Evolutionary conservation across 352 stramenopile genomes (phyloP).

Genomic region (Globisporangium radiosum): DNA sequence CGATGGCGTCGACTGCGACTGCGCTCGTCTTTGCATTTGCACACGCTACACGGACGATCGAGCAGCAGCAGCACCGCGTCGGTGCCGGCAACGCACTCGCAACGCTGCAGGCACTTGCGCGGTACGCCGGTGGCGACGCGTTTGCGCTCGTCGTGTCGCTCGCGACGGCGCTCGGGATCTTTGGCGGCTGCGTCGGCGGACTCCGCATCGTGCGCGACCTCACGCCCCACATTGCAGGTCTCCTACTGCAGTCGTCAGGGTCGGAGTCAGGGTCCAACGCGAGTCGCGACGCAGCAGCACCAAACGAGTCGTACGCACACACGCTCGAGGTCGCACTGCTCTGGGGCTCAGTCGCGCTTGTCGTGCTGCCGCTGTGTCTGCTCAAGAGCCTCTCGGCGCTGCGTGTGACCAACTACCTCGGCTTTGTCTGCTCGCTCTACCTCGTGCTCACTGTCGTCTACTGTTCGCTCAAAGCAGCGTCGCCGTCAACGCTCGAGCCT

Average conservation of each 20-base stretch:
- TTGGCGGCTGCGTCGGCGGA: constrained; percentile 61
- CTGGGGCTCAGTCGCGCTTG: constrained; percentile 36
- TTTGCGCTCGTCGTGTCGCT: constrained; percentile 62
- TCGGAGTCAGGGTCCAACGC: background rate
- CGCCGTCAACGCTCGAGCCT: background rate
- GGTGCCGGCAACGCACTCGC: constrained; percentile 42
- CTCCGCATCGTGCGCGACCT: constrained; percentile 69
- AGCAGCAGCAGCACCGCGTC: constrained; percentile 29
- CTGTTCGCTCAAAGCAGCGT: constrained; percentile 27
- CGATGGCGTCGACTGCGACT: constrained; percentile 54
- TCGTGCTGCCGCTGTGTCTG: constrained; percentile 64
- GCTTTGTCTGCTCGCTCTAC: constrained; percentile 62
- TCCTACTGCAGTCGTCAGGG: constrained; percentile 26
- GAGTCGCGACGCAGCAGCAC: background rate
- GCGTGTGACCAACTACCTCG: constrained; percentile 64
- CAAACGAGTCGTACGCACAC: background rate
- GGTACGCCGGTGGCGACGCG: constrained; percentile 35
- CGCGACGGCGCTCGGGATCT: constrained; percentile 61
- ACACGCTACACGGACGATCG: constrained; percentile 35
- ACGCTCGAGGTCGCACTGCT: constrained; percentile 16
- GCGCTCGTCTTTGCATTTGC: constrained; percentile 51
- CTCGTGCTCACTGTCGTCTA: constrained; percentile 52
- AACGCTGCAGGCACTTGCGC: constrained; percentile 62
- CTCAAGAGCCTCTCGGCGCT: constrained; percentile 66
- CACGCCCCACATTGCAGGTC: constrained; percentile 22